Conservation (phyloP, 495 filamentous ascomycete species). For the Penicillium paradoxum region DNA sequence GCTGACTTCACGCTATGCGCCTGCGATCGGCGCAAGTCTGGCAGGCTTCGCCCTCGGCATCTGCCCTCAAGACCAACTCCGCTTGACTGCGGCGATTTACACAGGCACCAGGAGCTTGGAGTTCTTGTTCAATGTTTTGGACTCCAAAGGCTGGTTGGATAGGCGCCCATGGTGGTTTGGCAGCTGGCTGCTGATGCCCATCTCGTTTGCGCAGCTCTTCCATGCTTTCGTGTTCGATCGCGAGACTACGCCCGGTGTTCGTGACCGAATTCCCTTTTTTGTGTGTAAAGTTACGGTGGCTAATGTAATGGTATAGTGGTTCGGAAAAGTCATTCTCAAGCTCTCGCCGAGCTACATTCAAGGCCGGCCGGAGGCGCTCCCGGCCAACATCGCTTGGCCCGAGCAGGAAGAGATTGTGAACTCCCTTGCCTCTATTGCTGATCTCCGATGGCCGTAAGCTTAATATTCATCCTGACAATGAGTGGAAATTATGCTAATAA, state of each 20-base stretch:
- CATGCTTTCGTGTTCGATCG: conserved; percentile 91
- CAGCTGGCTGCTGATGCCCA: conserved; percentile 90
- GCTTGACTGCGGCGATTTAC: conserved; percentile 76
- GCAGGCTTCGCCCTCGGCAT: conserved; percentile 79
- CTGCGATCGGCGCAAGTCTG: conserved; percentile 80
- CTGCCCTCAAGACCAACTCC: conserved; percentile 69
- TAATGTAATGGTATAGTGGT: conserved; percentile 42
- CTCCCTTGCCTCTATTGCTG: conserved; percentile 72
- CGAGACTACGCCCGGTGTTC: conserved; percentile 71
- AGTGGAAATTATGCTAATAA: neutral
- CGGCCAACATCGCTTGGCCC: conserved; percentile 67
- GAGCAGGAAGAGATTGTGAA: conserved; percentile 71
- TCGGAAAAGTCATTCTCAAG: conserved; percentile 68
- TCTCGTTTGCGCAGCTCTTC: conserved; percentile 85
- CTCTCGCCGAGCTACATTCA: conserved; percentile 76
- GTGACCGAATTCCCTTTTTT: conserved; percentile 1
- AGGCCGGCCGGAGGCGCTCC: conserved; percentile 62
- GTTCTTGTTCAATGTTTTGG: conserved; percentile 77
- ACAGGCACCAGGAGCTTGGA: conserved; percentile 73
- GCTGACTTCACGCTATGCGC: conserved; percentile 76
- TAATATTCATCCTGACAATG: neutral
- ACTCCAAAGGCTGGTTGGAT: conserved; percentile 75
- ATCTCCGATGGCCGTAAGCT: conserved; percentile 78
- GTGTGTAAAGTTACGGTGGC: neutral
- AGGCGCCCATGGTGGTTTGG: conserved; percentile 85